Evolutionary conservation across 441 rosid genomes (phyloP), one percentile per base, ranked within the genome.

Genomic region (Aleurites moluccanus): DNA sequence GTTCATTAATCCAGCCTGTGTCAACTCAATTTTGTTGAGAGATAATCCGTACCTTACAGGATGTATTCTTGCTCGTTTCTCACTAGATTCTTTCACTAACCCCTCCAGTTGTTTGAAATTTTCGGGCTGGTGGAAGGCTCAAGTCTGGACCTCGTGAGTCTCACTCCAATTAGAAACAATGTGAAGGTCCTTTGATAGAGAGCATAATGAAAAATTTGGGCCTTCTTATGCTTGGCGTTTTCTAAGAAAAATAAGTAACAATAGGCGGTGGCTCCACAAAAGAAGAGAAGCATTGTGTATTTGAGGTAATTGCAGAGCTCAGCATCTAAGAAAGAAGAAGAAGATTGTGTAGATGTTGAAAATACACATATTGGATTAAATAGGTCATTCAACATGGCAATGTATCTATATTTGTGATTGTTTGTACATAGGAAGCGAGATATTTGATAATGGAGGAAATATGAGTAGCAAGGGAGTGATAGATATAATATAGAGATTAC

Each of bases 141-240:
- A 88, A 72, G 98, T 95, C 85, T 86, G 97, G n/a, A 93, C 99
- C 92, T 93, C 99, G 83, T 93, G 98, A 69, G 99, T 93, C 10
- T 96, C 97, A 45, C 99, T n/a, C n/a, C n/a, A n/a, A n/a, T n/a
- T n/a, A n/a, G n/a, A n/a, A n/a, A n/a, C n/a, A n/a, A n/a, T n/a
- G 83, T 95, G 98, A 63, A 93, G 97, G 74, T 95, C 99, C 18
- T 93, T 98, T 0, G 98, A 97, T 13, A 95, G 73, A 97, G 99
- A 52, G 99, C 97, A 72, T 93, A 91, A 0, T 96, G 92, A 85
- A 95, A 95, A 83, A 93, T 75, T 53, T 89, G 96, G 70, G 98
- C 98, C 70, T 91, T 93, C 77, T 91, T 95, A 89, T 95, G 94
- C 69, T 93, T 93, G 35, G 98, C 98, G 68, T 80, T 81, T 23